Base-by-base conservation (phyloP, 352 stramenopile species). In the Globisporangium cederbergense region DNA sequence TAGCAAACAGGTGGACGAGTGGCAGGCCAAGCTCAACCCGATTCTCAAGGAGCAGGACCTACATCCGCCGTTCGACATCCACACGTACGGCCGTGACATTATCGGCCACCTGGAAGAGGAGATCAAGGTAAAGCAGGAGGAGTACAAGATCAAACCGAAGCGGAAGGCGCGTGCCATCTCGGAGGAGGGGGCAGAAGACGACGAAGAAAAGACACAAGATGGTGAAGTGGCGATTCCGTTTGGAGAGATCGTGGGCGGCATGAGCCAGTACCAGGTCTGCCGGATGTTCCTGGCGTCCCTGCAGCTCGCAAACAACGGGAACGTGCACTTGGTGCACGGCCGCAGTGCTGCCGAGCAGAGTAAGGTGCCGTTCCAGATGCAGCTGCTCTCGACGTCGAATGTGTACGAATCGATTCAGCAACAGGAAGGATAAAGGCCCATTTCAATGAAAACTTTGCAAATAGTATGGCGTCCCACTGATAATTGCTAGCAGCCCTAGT, bases 241-340 rank as follows among this genome's bases (percentile, higher is more conserved):
- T 62, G 76, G 76, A 28, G 71, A 73, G 6, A 67, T 94, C 62
- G 82, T 89, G 38, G 62, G 67, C 25, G 80, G 81, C 22, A 78
- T 83, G 54, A 77, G 66, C 47, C 72, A 75, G 58, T 94, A 81
- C 54, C 79, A 98, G 60, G 88, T 98, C 2, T 96, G 87, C 67
- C 90, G 91, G 1, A 77, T 95, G 65, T 98, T 98, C 66, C 75
- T 98, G 47, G 89, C 91, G 16, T 96, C 88, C 11, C 70, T 98
- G 52, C 91, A 98, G 77, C 83, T 98, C 20, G 90, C 90, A 18
- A 97, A 97, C 72, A 96, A 77, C 52, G 90, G 90, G 7, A 96
- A 96, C 67, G 83, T 97, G 22, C 73, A 82, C 45, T 76, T 97
- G 32, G 72, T 86, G 18, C 89, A 97, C 60, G 86, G 71, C 36